Conservation (phyloP, 371 early-diverging fungal species). For the Conidiobolus incongruus region DNA sequence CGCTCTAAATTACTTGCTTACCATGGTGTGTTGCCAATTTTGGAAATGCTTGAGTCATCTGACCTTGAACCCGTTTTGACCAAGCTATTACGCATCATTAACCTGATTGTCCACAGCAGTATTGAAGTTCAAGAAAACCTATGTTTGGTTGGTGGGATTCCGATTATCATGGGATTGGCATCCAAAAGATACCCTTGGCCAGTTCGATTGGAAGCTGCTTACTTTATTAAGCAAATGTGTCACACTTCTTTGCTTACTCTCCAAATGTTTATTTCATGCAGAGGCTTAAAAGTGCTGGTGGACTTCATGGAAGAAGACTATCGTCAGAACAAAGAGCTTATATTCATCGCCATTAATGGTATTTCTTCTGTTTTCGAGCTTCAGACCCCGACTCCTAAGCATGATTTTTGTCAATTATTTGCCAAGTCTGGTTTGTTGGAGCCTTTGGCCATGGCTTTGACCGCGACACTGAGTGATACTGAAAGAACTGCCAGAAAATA, state of each 20-base stretch:
- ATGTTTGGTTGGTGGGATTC: conserved; percentile 25
- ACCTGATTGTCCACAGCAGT: conserved; percentile 15
- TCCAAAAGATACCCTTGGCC: conserved; percentile 10
- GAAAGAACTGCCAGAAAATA: conserved; percentile 8
- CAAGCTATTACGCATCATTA: conserved; percentile 15
- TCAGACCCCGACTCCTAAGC: conserved; percentile 23
- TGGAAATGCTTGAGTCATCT: conserved; percentile 20
- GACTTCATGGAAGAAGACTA: conserved; percentile 21
- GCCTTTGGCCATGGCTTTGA: conserved; percentile 14
- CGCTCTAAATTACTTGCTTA: conserved; percentile 17
- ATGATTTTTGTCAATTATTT: conserved; percentile 25
- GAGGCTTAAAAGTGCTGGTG: conserved; percentile 19
- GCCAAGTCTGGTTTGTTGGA: conserved; percentile 21
- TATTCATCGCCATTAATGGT: conserved; percentile 23
- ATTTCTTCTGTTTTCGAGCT: conserved; percentile 22
- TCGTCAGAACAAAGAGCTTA: conserved; percentile 13
- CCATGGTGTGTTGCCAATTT: conserved; percentile 21
- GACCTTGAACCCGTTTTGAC: conserved; percentile 8
- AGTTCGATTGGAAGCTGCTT: conserved; percentile 17
- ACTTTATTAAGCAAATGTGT: conserved; percentile 19
- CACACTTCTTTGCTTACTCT: conserved; percentile 15
- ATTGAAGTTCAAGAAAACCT: conserved; percentile 18
- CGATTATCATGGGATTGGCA: conserved; percentile 18
- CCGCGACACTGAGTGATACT: conserved; percentile 13
- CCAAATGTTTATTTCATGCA: conserved; percentile 29